Conservation (phyloP, 164 flowering plant genomes). For the Tetrastigma voinierianum region DNA sequence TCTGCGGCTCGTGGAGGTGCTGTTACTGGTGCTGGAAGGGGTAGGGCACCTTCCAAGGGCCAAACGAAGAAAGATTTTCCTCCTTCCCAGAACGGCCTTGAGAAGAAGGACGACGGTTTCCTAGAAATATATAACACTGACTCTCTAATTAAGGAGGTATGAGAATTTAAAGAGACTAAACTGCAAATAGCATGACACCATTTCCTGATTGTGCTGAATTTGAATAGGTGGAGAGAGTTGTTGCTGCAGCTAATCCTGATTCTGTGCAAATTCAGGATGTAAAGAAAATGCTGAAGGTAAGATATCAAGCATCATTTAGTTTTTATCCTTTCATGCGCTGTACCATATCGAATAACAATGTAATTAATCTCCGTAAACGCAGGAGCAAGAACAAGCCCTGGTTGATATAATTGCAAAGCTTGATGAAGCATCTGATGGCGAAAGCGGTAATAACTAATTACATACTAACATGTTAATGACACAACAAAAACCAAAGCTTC, state of each 20-base stretch:
- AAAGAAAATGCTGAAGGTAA: constrained; percentile 54
- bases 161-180: not conserved
- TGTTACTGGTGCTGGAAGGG: constrained; percentile 57
- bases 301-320: not conserved
- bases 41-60: constrained; percentile 61
- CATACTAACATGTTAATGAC: constrained; percentile 10
- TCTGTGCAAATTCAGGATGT: constrained; percentile 62
- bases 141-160: constrained; percentile 86
- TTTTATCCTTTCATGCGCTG: not conserved
- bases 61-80: constrained; percentile 57
- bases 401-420: constrained; percentile 46
- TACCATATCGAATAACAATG: not conserved
- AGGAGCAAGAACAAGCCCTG: constrained; percentile 56
- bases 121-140: constrained; percentile 90
- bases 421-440: constrained; percentile 56
- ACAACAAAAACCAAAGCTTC: too few relatives aligned
- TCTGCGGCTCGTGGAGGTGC: constrained; percentile 56
- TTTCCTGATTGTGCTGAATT: not conserved
- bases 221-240: constrained; percentile 62
- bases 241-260: constrained; percentile 53
- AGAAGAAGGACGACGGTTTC: constrained; percentile 59
- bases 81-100: constrained; percentile 70
- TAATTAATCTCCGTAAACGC: constrained; percentile 8
- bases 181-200: not conserved
- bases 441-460: constrained; percentile 48